phyloP scores from a whole-genome alignment of 768 basidiomycete genomes.

The Pseudohyphozyma bogoriensis region DNA sequence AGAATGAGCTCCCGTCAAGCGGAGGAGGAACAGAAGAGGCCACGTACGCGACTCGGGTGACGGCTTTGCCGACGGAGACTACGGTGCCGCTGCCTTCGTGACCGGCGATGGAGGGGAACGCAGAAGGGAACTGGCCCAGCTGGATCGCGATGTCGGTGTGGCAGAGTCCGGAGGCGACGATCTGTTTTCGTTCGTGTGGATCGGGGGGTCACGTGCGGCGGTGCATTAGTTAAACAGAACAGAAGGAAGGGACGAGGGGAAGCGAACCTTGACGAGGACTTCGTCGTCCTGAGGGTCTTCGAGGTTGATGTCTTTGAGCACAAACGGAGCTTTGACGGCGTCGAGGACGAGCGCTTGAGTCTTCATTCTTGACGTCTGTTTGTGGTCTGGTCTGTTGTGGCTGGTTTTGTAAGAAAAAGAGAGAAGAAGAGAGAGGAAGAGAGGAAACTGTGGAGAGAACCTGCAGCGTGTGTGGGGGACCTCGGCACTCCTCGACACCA shows the following conservation, averaged over 20 bases:
- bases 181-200: not conserved
- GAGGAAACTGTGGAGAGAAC: too few species aligned
- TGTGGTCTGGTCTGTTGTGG: too few species aligned
- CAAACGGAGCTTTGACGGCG: not conserved
- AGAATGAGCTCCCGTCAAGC: not conserved
- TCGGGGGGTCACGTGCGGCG: not conserved
- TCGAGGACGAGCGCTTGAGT: slow-evolving; percentile 2
- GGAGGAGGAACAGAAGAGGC: not conserved
- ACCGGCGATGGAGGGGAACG: slow-evolving; percentile 9
- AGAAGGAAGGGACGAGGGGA: too few species aligned
- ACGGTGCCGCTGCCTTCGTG: slow-evolving; percentile 22
- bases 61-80: slow-evolving; percentile 5
- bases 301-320: not conserved
- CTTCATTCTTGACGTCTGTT: not conserved
- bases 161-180: slow-evolving; percentile 6
- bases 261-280: slow-evolving; percentile 24
- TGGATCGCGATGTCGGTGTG: slow-evolving; percentile 24
- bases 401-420: too few species aligned
- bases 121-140: slow-evolving; percentile 4
- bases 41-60: not conserved
- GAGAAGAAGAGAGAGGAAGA: too few species aligned
- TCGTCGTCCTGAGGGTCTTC: slow-evolving; percentile 20
- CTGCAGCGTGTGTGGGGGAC: too few species aligned
- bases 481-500: too few species aligned
- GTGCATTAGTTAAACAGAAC: not conserved